Conservation (phyloP, 805 yeast genomes). For the Yamadazyma phyllophila region DNA sequence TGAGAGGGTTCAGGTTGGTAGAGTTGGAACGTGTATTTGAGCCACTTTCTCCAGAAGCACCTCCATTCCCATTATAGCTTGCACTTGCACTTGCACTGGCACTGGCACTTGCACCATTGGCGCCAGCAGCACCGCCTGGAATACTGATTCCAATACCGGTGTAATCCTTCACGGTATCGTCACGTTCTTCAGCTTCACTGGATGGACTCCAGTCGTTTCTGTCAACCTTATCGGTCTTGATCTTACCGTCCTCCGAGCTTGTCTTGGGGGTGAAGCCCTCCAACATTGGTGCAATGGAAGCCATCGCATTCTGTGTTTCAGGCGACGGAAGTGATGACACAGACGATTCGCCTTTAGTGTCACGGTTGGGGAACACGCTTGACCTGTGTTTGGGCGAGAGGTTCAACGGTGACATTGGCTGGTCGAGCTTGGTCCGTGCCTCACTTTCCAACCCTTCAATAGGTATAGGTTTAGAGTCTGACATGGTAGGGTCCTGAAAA, state of each 20-base stretch:
- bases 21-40: constrained; percentile 5
- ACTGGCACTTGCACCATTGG: too few species aligned
- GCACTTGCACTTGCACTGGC: too few species aligned
- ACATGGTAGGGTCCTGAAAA: not conserved
- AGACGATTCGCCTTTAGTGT: not conserved
- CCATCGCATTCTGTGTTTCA: constrained; percentile 59
- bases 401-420: constrained; percentile 36
- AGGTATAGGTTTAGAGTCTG: constrained; percentile 3
- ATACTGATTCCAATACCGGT: too few species aligned
- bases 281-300: constrained; percentile 75
- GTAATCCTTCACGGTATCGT: too few species aligned
- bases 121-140: too few species aligned
- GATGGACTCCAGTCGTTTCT: too few species aligned
- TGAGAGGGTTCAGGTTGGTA: constrained; percentile 8
- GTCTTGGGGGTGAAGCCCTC: constrained; percentile 74
- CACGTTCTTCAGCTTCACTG: too few species aligned
- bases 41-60: not conserved
- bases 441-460: constrained; percentile 11
- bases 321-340: constrained; percentile 18
- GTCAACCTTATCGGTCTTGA: not conserved
- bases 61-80: not conserved
- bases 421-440: constrained; percentile 18
- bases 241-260: constrained; percentile 26
- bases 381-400: constrained; percentile 16
- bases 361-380: not conserved